phyloP scores from a whole-genome alignment of 495 filamentous ascomycete species.

The Rusavskia elegans region DNA sequence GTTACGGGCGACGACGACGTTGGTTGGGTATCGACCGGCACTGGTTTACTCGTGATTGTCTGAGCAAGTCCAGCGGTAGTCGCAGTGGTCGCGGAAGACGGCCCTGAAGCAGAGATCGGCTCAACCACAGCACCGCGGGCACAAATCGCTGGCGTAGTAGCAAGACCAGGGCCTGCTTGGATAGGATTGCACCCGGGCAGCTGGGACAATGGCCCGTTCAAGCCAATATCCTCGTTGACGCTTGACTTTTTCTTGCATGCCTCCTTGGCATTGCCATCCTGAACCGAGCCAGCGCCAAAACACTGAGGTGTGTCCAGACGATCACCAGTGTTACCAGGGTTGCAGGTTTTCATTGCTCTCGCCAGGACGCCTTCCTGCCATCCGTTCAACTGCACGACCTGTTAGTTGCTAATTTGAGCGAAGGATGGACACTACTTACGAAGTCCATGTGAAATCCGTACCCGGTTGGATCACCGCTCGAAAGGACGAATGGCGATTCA shows the following conservation, averaged over 20 bases:
- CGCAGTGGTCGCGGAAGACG: not conserved
- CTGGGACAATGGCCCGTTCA: not conserved
- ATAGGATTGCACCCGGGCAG: conserved; percentile 13
- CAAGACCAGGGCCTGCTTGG: conserved; percentile 5
- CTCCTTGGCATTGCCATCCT: not conserved
- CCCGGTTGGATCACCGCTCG: conserved; percentile 26
- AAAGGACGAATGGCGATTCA: conserved; percentile 14
- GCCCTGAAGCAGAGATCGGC: not conserved
- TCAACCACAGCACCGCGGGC: not conserved
- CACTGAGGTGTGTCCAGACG: not conserved
- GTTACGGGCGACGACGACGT: too few relatives aligned
- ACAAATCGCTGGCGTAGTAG: conserved; percentile 1
- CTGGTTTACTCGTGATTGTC: not conserved
- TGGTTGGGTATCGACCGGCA: too few relatives aligned
- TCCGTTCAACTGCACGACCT: conserved; percentile 33
- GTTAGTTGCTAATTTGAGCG: not conserved
- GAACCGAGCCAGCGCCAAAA: not conserved
- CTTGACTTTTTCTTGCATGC: not conserved
- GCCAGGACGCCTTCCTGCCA: conserved; percentile 34
- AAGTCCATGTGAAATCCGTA: conserved; percentile 52
- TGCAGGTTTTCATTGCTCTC: conserved; percentile 3
- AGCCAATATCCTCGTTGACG: conserved; percentile 1
- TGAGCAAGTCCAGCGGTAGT: not conserved
- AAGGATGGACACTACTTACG: conserved; percentile 33
- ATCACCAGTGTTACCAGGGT: not conserved